A percentile compares a stretch with the other conserved stretches of the same genome.
Evolutionary conservation across 352 stramenopile genomes (phyloP).

Genomic region (Phytophthora pini): DNA sequence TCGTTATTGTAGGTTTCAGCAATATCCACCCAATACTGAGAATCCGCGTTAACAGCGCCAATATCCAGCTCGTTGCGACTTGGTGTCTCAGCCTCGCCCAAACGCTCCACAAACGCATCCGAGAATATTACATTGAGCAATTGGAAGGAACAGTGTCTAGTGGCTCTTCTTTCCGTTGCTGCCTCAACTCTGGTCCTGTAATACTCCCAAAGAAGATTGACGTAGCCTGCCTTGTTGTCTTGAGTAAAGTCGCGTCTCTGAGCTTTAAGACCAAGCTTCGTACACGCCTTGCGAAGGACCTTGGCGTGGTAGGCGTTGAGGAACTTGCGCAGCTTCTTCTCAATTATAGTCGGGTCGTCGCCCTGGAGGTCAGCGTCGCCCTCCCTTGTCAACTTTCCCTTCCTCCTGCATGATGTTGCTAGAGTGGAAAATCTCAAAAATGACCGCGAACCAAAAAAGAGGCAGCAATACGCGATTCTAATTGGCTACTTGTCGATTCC

Average conservation of each 20-base stretch:
- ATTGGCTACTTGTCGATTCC: no score
- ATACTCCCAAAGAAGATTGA: background rate
- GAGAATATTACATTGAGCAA: background rate
- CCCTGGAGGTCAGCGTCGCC: no score
- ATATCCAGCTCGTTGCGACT: background rate
- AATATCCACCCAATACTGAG: background rate
- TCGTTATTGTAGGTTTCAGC: background rate
- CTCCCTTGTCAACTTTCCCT: no score
- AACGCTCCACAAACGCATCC: background rate
- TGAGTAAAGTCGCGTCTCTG: background rate
- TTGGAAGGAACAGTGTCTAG: background rate
- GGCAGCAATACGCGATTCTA: no score
- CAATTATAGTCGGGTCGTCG: background rate
- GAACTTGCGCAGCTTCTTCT: background rate
- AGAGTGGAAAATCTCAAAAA: no score
- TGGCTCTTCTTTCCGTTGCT: background rate
- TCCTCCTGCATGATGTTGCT: no score
- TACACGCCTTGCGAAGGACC: background rate
- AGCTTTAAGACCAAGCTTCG: background rate
- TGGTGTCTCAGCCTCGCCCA: background rate
- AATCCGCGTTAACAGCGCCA: background rate
- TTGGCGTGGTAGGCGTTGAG: background rate
- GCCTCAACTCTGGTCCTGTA: background rate
- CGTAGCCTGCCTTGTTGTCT: background rate
- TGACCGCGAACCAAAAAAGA: no score